A percentile compares a stretch with the other conserved stretches of the same genome.
Conservation (phyloP, 495 filamentous ascomycete species). For the Xylaria castorea region DNA sequence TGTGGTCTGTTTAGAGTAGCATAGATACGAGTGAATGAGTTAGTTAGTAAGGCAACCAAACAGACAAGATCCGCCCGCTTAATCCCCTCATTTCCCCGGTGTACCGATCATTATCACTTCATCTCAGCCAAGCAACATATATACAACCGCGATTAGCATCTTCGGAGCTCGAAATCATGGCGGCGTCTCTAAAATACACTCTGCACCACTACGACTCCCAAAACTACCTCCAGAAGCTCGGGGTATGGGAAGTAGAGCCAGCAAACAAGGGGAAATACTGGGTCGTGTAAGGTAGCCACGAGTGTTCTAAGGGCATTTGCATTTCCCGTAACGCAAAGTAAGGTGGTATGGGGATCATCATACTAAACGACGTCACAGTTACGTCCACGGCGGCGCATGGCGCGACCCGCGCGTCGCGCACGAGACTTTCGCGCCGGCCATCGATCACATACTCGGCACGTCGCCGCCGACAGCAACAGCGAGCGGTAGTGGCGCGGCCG, state of each 20-base stretch:
- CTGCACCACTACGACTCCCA: conserved; percentile 37
- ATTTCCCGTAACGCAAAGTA: not conserved
- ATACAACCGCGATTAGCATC: not conserved
- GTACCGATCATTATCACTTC: not conserved
- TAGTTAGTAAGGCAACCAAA: not conserved
- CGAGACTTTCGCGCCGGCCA: conserved; percentile 55
- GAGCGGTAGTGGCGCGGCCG: not conserved
- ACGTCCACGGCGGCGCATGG: conserved; percentile 91
- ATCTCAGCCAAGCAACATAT: not conserved
- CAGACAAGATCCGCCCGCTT: not conserved
- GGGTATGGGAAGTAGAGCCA: conserved; percentile 39
- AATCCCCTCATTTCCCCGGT: conserved; percentile 8
- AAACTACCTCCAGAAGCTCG: conserved; percentile 39
- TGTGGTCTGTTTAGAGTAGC: not conserved
- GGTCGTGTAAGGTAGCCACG: conserved; percentile 36
- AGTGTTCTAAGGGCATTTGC: not conserved
- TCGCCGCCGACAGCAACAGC: conserved; percentile 13
- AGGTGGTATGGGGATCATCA: not conserved
- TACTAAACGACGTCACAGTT: conserved; percentile 49
- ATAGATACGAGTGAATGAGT: not conserved
- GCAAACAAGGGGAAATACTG: conserved; percentile 36
- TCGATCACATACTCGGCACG: conserved; percentile 51
- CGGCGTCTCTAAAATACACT: conserved; percentile 33
- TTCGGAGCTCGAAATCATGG: conserved; percentile 30
- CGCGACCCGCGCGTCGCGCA: conserved; percentile 71